These are phyloP conservation scores for Primulina eburnea DNA, from an alignment of 257 asterid genomes.

Conservation along the genomic window DNA sequence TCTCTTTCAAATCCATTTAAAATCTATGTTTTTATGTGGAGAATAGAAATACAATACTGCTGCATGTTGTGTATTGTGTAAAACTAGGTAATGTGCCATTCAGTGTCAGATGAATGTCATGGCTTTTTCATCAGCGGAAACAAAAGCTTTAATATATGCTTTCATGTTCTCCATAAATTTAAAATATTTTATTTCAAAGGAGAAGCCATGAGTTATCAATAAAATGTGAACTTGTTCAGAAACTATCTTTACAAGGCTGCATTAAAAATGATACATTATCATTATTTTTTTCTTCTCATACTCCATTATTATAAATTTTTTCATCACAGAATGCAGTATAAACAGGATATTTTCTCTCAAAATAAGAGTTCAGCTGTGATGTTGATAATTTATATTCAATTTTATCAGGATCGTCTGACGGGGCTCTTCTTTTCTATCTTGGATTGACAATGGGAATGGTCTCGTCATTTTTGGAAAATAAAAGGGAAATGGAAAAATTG, in stretches of 20 bases:
- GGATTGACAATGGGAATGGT: conserved; percentile 71
- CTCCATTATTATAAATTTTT: neutral
- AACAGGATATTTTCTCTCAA: neutral
- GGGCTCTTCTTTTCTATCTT: conserved; percentile 49
- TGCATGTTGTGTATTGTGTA: conserved; percentile 10
- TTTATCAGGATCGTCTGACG: conserved; percentile 57
- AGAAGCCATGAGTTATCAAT: neutral
- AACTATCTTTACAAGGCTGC: conserved; percentile 8
- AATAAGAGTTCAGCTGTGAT: neutral
- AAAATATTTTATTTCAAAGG: neutral
- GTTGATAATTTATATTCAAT: conserved; percentile 16
- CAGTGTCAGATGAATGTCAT: neutral
- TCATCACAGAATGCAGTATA: neutral
- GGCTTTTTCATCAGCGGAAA: conserved; percentile 2
- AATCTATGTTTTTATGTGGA: neutral
- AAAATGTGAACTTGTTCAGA: neutral
- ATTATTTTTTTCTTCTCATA: neutral
- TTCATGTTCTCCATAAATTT: neutral
- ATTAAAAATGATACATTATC: neutral
- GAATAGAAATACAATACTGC: neutral
- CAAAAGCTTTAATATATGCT: neutral
- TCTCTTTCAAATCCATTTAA: conserved; percentile 12
- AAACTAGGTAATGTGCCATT: neutral
- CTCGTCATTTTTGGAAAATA: conserved; percentile 52
- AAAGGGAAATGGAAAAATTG: conserved; percentile 56